Evolutionary conservation across 192 early-diverging fungal genomes (phyloP).

Genomic region (Backusella westeae): DNA sequence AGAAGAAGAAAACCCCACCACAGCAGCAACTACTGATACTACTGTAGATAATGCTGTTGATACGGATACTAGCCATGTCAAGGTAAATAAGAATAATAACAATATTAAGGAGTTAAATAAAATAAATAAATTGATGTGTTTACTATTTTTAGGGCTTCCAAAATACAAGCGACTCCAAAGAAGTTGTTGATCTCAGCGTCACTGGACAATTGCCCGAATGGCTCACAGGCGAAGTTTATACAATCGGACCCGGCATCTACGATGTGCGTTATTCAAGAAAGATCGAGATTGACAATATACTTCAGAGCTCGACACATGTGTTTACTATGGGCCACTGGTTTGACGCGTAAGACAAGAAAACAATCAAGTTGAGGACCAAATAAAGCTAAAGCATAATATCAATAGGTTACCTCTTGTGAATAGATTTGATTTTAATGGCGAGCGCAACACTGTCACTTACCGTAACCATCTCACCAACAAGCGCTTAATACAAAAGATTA

Average conservation of each 20-base stretch:
- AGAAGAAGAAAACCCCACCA: background rate
- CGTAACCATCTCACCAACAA: conserved; percentile 59
- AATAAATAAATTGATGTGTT: background rate
- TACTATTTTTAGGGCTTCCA: conserved; percentile 28
- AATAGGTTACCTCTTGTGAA: conserved; percentile 65
- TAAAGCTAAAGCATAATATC: background rate
- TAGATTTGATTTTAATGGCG: conserved; percentile 61
- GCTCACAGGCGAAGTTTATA: conserved; percentile 63
- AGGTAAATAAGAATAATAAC: background rate
- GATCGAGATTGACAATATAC: conserved; percentile 52
- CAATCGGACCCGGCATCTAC: conserved; percentile 64
- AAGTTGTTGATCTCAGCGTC: conserved; percentile 42
- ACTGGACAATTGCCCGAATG: conserved; percentile 63
- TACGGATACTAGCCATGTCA: background rate
- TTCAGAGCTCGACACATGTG: conserved; percentile 63
- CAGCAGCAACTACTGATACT: background rate
- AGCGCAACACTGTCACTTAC: conserved; percentile 54
- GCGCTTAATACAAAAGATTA: conserved; percentile 59
- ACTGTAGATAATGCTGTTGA: background rate
- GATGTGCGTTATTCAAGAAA: conserved; percentile 67
- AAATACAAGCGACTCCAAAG: conserved; percentile 16
- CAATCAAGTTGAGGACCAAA: background rate
- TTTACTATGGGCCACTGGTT: conserved; percentile 75
- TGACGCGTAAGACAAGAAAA: conserved; percentile 51
- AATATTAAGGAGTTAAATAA: background rate